A percentile compares a stretch with the other conserved stretches of the same genome.
phyloP scores from a whole-genome alignment of 371 early-diverging fungal genomes.

The Lichtheimia ornata region DNA sequence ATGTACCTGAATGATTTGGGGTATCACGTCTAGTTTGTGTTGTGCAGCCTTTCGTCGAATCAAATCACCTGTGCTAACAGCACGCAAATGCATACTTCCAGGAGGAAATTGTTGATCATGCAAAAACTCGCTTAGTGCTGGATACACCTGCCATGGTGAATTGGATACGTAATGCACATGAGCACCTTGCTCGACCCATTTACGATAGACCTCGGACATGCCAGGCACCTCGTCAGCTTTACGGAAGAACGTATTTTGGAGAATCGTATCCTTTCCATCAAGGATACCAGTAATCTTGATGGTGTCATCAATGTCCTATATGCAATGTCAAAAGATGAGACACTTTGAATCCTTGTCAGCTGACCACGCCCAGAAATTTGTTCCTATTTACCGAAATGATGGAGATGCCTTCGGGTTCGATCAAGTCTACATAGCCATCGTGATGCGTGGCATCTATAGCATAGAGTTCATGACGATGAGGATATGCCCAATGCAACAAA shows the following conservation, averaged over 20 bases:
- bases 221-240: slow-evolving; percentile 41
- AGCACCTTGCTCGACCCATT: slow-evolving; percentile 35
- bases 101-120: slow-evolving; percentile 34
- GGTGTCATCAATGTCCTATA: slow-evolving; percentile 63
- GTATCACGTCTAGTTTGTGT: slow-evolving; percentile 41
- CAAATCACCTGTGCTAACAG: slow-evolving; percentile 33
- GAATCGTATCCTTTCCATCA: slow-evolving; percentile 44
- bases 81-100: slow-evolving; percentile 47
- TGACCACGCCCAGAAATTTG: not conserved
- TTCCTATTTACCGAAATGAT: slow-evolving; percentile 46
- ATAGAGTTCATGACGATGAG: too few relatives aligned
- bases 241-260: slow-evolving; percentile 48
- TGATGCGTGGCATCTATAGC: slow-evolving; percentile 11
- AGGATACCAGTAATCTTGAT: slow-evolving; percentile 61
- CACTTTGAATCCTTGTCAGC: not conserved
- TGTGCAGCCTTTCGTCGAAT: slow-evolving; percentile 34
- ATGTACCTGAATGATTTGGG: slow-evolving; percentile 29
- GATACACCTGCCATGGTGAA: slow-evolving; percentile 52
- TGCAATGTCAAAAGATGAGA: not conserved
- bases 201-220: slow-evolving; percentile 39
- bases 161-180: slow-evolving; percentile 54
- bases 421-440: slow-evolving; percentile 49
- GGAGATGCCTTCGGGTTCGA: slow-evolving; percentile 53
- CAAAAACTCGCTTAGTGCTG: slow-evolving; percentile 41
- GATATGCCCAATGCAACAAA: too few relatives aligned